phyloP scores from a whole-genome alignment of 2,329 filamentous ascomycete genomes.

The Beauveria medogensis region DNA sequence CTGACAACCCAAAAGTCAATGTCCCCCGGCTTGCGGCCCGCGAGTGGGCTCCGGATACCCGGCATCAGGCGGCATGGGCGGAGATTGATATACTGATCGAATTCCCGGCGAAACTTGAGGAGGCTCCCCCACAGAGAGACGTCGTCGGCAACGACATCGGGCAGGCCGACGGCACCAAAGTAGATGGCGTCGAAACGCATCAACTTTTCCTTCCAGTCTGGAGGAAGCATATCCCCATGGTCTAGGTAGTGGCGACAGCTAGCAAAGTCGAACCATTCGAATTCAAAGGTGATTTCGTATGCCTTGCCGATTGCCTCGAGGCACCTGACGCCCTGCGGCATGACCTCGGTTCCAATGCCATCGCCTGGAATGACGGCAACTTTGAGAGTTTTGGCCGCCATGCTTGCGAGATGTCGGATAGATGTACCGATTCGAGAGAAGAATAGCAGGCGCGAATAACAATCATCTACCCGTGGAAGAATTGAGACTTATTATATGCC shows the following conservation, averaged over 20 bases:
- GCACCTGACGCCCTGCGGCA: slow-evolving; percentile 53
- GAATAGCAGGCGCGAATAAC: not conserved
- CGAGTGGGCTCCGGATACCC: slow-evolving; percentile 50
- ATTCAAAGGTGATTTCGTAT: slow-evolving; percentile 46
- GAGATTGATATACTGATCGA: slow-evolving; percentile 63
- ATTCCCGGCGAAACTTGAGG: slow-evolving; percentile 56
- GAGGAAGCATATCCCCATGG: slow-evolving; percentile 35
- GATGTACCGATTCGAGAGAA: not conserved
- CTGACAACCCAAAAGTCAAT: slow-evolving; percentile 61
- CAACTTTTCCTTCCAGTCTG: slow-evolving; percentile 43
- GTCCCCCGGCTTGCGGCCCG: slow-evolving; percentile 44
- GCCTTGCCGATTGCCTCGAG: slow-evolving; percentile 43
- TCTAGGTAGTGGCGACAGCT: slow-evolving; percentile 49
- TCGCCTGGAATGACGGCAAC: slow-evolving; percentile 63
- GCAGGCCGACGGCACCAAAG: slow-evolving; percentile 58
- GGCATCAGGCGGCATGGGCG: slow-evolving; percentile 55
- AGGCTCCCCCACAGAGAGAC: slow-evolving; percentile 60
- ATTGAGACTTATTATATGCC: not conserved
- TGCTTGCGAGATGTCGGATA: slow-evolving; percentile 16
- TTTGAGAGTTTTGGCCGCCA: slow-evolving; percentile 26
- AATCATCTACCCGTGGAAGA: no score
- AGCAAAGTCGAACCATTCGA: slow-evolving; percentile 57
- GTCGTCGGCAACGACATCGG: slow-evolving; percentile 51
- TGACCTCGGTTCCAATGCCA: slow-evolving; percentile 62
- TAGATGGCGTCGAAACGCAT: slow-evolving; percentile 56